Percentiles rank a stretch among this genome's conserved stretches.
These are phyloP conservation scores for Eucalyptus sideroxylon DNA, from an alignment of 345 rosid genomes.

Conservation along the genomic window DNA sequence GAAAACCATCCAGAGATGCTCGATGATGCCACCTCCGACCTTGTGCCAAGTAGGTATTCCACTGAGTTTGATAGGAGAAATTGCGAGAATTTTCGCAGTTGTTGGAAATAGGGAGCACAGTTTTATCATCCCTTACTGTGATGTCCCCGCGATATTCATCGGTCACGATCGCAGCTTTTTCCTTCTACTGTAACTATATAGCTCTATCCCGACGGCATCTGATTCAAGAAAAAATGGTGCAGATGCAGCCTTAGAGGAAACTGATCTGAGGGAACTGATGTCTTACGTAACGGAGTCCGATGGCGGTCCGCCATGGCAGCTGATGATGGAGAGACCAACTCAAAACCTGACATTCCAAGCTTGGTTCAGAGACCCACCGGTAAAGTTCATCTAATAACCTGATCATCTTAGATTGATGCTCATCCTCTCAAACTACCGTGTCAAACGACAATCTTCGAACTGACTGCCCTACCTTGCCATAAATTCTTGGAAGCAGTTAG, in stretches of 20 bases:
- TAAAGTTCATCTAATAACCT: background rate
- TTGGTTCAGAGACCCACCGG: constrained; percentile 9
- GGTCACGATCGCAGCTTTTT: background rate
- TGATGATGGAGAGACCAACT: constrained; percentile 2
- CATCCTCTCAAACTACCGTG: background rate
- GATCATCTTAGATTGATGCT: background rate
- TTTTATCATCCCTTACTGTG: background rate
- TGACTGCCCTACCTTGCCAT: background rate
- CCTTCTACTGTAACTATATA: background rate
- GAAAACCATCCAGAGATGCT: background rate
- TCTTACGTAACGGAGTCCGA: background rate
- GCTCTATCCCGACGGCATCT: background rate
- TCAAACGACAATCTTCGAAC: background rate
- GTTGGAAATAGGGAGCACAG: background rate
- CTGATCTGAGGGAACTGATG: background rate
- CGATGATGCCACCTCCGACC: background rate
- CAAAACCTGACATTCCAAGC: constrained; percentile 2
- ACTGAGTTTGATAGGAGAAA: background rate
- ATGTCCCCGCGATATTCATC: background rate
- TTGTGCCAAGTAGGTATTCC: background rate
- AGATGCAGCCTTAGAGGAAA: background rate
- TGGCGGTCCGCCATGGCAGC: background rate
- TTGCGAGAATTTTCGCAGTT: background rate
- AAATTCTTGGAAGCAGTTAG: background rate
- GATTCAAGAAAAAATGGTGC: background rate